Conservation (phyloP, 1,284 basidiomycete species). For the Papiliotrema nemorosa region DNA sequence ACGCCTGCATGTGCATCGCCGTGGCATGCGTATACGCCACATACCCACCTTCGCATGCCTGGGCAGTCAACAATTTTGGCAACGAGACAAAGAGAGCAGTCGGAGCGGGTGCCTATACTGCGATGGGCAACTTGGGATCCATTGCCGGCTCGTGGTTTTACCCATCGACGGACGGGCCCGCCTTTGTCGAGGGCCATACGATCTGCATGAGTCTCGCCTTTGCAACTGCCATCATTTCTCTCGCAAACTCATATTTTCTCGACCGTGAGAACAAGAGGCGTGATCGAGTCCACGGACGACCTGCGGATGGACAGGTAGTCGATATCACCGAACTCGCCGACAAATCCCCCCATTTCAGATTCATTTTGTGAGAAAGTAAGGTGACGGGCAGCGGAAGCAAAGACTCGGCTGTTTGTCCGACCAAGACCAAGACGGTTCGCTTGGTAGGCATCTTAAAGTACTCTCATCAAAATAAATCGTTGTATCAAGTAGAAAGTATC, state of each 20-base stretch:
- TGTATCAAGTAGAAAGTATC: not conserved
- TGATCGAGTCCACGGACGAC: not conserved
- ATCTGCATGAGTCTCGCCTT: not conserved
- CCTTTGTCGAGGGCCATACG: not conserved
- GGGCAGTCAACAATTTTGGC: slow-evolving; percentile 4
- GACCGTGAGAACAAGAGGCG: not conserved
- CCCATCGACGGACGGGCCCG: not conserved
- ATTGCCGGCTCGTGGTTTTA: slow-evolving; percentile 4
- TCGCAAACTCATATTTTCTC: not conserved
- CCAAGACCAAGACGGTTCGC: not conserved
- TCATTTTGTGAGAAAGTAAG: not conserved
- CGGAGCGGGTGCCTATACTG: slow-evolving; percentile 1
- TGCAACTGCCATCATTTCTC: not conserved
- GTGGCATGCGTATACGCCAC: slow-evolving; percentile 3
- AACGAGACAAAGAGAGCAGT: slow-evolving; percentile 3
- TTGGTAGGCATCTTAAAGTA: too few relatives aligned
- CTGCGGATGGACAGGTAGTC: not conserved
- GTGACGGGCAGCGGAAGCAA: too few relatives aligned
- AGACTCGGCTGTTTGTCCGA: not conserved
- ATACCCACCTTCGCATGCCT: slow-evolving; percentile 4
- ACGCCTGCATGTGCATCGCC: slow-evolving; percentile 3
- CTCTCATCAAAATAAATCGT: too few relatives aligned
- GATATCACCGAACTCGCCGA: slow-evolving; percentile 3
- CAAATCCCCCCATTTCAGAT: not conserved
- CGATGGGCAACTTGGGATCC: slow-evolving; percentile 1